Conservation (phyloP, 106 monocot genomes). For the Dioscorea alata region DNA sequence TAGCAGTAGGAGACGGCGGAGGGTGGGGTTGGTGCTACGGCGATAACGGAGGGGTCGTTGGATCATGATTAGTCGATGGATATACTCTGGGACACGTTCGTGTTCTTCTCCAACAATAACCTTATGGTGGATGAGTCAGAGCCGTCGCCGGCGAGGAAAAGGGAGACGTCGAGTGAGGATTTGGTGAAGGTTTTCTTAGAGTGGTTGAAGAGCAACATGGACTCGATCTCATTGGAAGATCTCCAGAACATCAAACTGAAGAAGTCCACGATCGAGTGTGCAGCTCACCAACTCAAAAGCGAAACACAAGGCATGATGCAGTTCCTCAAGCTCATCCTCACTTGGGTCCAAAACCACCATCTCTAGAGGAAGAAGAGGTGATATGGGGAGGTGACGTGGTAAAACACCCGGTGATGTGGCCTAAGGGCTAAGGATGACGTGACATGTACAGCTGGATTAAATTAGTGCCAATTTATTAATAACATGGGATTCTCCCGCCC, state of each 20-base stretch:
- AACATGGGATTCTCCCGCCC: no score
- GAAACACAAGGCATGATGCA: conserved; percentile 55
- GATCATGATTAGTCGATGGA: neutral
- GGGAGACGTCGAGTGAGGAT: conserved; percentile 26
- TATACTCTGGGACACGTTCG: conserved; percentile 30
- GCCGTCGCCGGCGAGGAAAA: neutral
- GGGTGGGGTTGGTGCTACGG: neutral
- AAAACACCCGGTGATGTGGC: no score
- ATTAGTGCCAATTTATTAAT: no score
- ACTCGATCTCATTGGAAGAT: conserved; percentile 69
- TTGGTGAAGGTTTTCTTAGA: conserved; percentile 66
- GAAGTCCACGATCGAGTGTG: conserved; percentile 69
- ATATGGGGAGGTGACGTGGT: no score
- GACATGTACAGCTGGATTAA: no score
- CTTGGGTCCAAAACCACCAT: conserved; percentile 93
- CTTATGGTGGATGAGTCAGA: neutral
- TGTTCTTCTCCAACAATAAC: conserved; percentile 32
- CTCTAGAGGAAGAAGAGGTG: conserved; percentile 42
- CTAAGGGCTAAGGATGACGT: no score
- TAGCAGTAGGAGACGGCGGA: conserved; percentile 11
- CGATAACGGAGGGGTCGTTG: neutral
- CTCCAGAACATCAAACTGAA: conserved; percentile 67
- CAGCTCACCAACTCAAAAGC: conserved; percentile 58
- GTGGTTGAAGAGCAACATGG: conserved; percentile 83
- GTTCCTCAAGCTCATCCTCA: conserved; percentile 78